Percentiles rank a stretch among this genome's conserved stretches.
Evolutionary conservation across 2,329 filamentous ascomycete genomes (phyloP).

Genomic region (Aspergillus thermomutatus): DNA sequence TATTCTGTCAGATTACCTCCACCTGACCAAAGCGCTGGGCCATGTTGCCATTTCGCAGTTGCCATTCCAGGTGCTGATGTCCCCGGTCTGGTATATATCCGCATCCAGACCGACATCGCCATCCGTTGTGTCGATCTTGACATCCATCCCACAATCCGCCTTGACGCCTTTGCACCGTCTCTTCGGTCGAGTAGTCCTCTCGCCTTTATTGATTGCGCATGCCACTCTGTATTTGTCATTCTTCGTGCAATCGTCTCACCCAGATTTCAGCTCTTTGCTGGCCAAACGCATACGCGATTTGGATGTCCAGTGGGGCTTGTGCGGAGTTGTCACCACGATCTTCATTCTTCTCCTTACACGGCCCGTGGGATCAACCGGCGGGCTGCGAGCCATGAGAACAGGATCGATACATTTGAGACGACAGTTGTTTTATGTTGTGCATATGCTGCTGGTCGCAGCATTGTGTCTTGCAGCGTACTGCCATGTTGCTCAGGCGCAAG

Average conservation of each 20-base stretch:
- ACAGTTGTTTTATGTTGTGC: slow-evolving; percentile 52
- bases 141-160: slow-evolving; percentile 52
- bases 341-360: slow-evolving; percentile 50
- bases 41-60: slow-evolving; percentile 59
- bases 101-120: slow-evolving; percentile 45
- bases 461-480: slow-evolving; percentile 51
- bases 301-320: slow-evolving; percentile 57
- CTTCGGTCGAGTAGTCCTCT: slow-evolving; percentile 53
- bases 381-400: slow-evolving; percentile 9
- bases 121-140: slow-evolving; percentile 52
- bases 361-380: slow-evolving; percentile 30
- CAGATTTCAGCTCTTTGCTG: slow-evolving; percentile 41
- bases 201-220: slow-evolving; percentile 51
- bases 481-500: slow-evolving; percentile 54
- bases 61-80: slow-evolving; percentile 58
- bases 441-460: slow-evolving; percentile 50
- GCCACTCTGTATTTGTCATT: slow-evolving; percentile 56
- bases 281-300: slow-evolving; percentile 52
- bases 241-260: slow-evolving; percentile 48
- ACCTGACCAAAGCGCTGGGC: slow-evolving; percentile 61
- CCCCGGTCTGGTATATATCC: slow-evolving; percentile 34
- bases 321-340: slow-evolving; percentile 45
- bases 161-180: slow-evolving; percentile 58
- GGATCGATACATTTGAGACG: slow-evolving; percentile 33
- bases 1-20: slow-evolving; percentile 54